Percentiles rank a stretch among this genome's conserved stretches.
Evolutionary conservation across 1,284 basidiomycete species (phyloP).

Genomic region (Pyrrhoderma noxium): DNA sequence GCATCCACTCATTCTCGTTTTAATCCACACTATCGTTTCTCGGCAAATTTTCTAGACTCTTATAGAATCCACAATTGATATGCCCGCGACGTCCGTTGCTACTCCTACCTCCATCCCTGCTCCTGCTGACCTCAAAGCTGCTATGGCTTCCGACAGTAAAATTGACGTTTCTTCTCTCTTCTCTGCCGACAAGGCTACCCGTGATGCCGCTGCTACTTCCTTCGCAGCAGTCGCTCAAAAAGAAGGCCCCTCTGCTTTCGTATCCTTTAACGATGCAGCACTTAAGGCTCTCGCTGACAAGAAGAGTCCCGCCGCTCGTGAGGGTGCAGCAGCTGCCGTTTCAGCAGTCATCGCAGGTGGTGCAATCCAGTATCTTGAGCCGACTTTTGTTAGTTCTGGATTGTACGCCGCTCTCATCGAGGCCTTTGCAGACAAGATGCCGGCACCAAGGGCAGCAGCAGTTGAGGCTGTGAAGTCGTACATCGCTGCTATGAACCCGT

Average conservation of each 20-base stretch:
- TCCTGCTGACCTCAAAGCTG: conserved; percentile 60
- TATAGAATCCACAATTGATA: conserved; percentile 34
- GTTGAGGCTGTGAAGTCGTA: conserved; percentile 79
- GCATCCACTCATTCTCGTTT: neutral
- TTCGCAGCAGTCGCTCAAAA: conserved; percentile 75
- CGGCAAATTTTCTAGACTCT: neutral
- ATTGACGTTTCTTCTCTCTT: conserved; percentile 64
- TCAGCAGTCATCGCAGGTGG: conserved; percentile 69
- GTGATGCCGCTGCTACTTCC: conserved; percentile 61
- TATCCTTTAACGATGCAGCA: conserved; percentile 72
- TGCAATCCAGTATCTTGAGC: conserved; percentile 84
- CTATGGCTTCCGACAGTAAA: conserved; percentile 34
- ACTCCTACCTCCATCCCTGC: conserved; percentile 39
- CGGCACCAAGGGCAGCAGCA: conserved; percentile 77
- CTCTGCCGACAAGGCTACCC: conserved; percentile 65
- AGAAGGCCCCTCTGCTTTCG: conserved; percentile 80
- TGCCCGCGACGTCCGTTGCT: conserved; percentile 58
- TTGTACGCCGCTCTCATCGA: conserved; percentile 86
- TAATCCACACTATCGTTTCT: neutral
- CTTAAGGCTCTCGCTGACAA: conserved; percentile 88
- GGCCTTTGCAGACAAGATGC: conserved; percentile 89
- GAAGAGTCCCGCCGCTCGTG: conserved; percentile 80
- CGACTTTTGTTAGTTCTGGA: conserved; percentile 78
- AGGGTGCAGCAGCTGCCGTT: conserved; percentile 76
- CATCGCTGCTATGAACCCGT: conserved; percentile 82